Percentiles rank a stretch among this genome's conserved stretches.
These are phyloP conservation scores for Fusarium annulatum DNA, from an alignment of 2,329 filamentous ascomycete genomes.

Conservation along the genomic window DNA sequence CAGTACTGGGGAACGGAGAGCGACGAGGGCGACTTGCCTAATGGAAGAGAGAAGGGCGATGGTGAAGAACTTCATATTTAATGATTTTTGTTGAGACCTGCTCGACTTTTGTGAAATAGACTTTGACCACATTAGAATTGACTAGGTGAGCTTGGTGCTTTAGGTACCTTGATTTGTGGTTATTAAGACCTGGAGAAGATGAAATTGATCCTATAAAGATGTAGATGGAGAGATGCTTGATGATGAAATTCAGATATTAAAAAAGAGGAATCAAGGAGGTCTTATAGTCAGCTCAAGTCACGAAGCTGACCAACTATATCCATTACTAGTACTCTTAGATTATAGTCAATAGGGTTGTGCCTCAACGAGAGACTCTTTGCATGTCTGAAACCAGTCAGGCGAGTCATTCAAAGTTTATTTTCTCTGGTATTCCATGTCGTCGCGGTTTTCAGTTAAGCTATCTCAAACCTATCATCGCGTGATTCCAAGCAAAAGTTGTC, in stretches of 20 bases:
- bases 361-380: accelerated
- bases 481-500: accelerated
- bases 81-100: background rate
- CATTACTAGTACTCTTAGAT: accelerated
- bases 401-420: background rate
- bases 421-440: accelerated
- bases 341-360: accelerated
- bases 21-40: background rate
- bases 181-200: background rate
- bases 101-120: background rate
- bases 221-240: background rate
- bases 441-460: too few relatives aligned
- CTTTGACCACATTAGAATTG: accelerated
- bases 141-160: accelerated
- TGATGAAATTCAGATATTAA: accelerated
- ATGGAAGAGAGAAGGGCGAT: background rate
- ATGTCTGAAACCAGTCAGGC: accelerated
- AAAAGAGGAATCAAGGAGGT: accelerated
- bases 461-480: accelerated
- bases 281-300: background rate
- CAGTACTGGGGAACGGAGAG: too few relatives aligned
- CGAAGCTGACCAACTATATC: accelerated
- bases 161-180: accelerated
- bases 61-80: background rate
- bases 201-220: too few relatives aligned